Evolutionary conservation across 306 rosid genomes (phyloP), one percentile per base, ranked within the genome.

Genomic region (Fragaria iinumae): DNA sequence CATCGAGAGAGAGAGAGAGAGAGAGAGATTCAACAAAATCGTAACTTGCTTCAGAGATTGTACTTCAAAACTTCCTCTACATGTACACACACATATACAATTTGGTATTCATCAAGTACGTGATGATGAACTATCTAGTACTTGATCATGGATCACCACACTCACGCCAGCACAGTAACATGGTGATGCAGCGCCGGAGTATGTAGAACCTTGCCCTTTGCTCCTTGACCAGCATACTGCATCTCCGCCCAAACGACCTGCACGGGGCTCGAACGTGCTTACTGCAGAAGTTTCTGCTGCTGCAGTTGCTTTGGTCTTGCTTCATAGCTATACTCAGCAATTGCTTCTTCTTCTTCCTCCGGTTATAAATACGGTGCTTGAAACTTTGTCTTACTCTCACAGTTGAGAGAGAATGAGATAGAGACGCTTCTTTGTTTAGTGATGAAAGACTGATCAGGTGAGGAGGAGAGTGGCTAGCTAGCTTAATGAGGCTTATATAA

Each of bases 121-220:
- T 41, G 45, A 44, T 44, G 11, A 43, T 23, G 25, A 65, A 65
- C 39, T 20, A 63, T 56, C 29, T 29, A 45, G 7, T 0, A 17
- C 10, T n/a, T 3, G 20, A 63, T 74, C 53, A 87, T 81, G 72
- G 49, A 27, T 91, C 93, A 14, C 76, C 84, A 9, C 62, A 82
- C 57, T 87, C 91, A 56, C 80, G 82, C 97, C 96, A 92, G 60
- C 97, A 92, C 20, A 88, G 43, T 55, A 92, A 93, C 97, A 92
- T 92, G 71, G 84, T 83, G 85, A 92, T 75, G 77, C 97, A 90
- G 36, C 90, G 83, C 1, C 96, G 81, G 79, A 92, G 87, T 49
- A 92, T 92, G 71, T 92, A 92, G 84, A 92, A 92, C 76, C 91
- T 84, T 17, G 86, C 97, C 25, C 92, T 84, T 32, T 87, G 93